phyloP scores from a whole-genome alignment of 805 yeast species.

The Nakazawaea wyomingensis region DNA sequence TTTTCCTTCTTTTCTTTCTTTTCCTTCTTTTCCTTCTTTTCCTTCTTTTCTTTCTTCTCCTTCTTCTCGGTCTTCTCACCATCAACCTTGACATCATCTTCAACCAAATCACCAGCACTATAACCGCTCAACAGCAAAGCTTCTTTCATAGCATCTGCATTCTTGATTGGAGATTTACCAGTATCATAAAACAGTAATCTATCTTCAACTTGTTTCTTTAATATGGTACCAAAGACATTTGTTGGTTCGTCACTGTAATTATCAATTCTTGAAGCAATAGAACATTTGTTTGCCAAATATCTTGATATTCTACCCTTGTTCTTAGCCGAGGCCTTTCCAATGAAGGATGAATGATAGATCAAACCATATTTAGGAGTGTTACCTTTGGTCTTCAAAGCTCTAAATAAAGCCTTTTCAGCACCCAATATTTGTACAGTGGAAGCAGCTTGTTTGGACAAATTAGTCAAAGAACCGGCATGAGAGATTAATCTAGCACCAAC shows the following conservation, averaged over 20 bases:
- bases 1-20: slow-evolving; percentile 46
- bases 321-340: slow-evolving; percentile 90
- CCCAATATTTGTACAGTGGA: slow-evolving; percentile 97
- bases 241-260: slow-evolving; percentile 94
- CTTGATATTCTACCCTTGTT: slow-evolving; percentile 99
- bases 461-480: slow-evolving; percentile 96
- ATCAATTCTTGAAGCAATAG: slow-evolving; percentile 98
- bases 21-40: slow-evolving; percentile 46
- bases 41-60: slow-evolving; percentile 38
- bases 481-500: slow-evolving; percentile 98
- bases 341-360: slow-evolving; percentile 90
- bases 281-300: slow-evolving; percentile 97
- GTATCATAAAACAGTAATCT: slow-evolving; percentile 93
- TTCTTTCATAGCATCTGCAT: slow-evolving; percentile 87
- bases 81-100: slow-evolving; percentile 24
- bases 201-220: slow-evolving; percentile 97
- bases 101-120: slow-evolving; percentile 23
- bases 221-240: slow-evolving; percentile 80
- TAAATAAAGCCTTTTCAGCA: slow-evolving; percentile 94
- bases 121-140: slow-evolving; percentile 67
- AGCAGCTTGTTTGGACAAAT: slow-evolving; percentile 96
- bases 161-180: slow-evolving; percentile 95
- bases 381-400: slow-evolving; percentile 95
- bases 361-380: slow-evolving; percentile 96
- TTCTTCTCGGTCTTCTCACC: slow-evolving; percentile 28